Evolutionary conservation across 177 flowering plant genomes (phyloP), one percentile per base, ranked within the genome.

Genomic region (Tripterygium wilfordii): DNA sequence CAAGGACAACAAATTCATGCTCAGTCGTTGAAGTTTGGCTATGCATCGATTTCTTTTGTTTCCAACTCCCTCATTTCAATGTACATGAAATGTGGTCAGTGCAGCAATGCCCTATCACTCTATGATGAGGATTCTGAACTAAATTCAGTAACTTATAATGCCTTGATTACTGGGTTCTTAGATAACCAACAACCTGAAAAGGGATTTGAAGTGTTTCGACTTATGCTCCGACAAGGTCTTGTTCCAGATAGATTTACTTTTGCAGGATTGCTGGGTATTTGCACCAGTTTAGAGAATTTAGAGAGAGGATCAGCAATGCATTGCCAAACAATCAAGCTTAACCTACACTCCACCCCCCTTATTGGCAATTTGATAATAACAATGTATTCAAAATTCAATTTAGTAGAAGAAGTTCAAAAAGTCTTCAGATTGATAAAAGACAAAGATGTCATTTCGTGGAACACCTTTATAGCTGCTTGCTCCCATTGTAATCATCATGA

Each of bases 381-480:
- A 20, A 71, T 80, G 83, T 86, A 86, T 49, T 69, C 79, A 2
- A 70, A 57, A 28, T 80, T 72, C 45, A 45, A 48, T 45, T 46
- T 59, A 19, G 35, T 80, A 14, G 66, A 70, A 10, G 82, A 69
- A 48, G 81, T 67, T 2, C 76, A 73, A 45, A 69, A 57, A 39
- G 74, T 52, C 0, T 86, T 86, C 45, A 37, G 59, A 43, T 36
- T 45, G 16, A 74, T 86, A 19, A 59, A 69, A 45, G 69, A 71
- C 23, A 80, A 72, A 60, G 95, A 86, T 67, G 62, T 57, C 6
- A 66, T 79, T 42, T 81, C 96, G 0, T 86, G 96, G 96, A 86
- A 86, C 51, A 74, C 88, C 4, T 31, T 73, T 35, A 82, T 87
- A 21, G 44, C 70, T 43, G 83, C 79, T 42, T 79, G 69, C 50